Base-by-base conservation (phyloP, 257 asterid species). In the Solanum appendiculatum region DNA sequence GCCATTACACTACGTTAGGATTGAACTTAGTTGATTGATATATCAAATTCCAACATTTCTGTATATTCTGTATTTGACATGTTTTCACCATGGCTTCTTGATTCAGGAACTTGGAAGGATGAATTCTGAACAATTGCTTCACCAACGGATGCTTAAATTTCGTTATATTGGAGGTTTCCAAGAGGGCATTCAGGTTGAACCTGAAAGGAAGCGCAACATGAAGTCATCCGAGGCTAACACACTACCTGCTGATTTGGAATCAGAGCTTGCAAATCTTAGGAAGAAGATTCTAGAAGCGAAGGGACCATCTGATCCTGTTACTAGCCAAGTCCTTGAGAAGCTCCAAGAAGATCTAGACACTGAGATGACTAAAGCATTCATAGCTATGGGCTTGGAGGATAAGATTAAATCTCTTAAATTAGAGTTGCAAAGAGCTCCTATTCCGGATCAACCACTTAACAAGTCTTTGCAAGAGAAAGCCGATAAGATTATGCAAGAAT, bases 121-220 rank as follows among this genome's bases (percentile, higher is more conserved):
- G 98, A 96, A 95, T 88, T 89, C 90, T 9, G 91, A 92, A 82
- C 90, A 93, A 42, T 90, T 97, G 86, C 73, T 97, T 83, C 92
- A 93, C 85, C 98, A 95, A 46, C 89, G 99, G 88, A 83, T 90
- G 75, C 92, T 74, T 60, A 97, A 97, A 91, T 95, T 93, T 92
- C 93, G 98, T 48, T 91, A 89, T 83, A 74, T 97, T 84, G 98
- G 98, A 56, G 92, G 94, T 77, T 90, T 89, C 92, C 93, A 89
- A 66, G 98, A 93, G 89, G 97, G 97, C 77, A 86, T 92, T 68
- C 94, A 97, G 3, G 39, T 94, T 6, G 98, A 94, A 86, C 96
- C 98, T 34, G 82, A 39, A 86, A 93, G 83, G 90, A 95, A 92
- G 87, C 73, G 82, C 83, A 94, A 92, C 87, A 93, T 93, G 98